Evolutionary conservation across 768 basidiomycete genomes (phyloP).

Genomic region (Dioszegia crocea): DNA sequence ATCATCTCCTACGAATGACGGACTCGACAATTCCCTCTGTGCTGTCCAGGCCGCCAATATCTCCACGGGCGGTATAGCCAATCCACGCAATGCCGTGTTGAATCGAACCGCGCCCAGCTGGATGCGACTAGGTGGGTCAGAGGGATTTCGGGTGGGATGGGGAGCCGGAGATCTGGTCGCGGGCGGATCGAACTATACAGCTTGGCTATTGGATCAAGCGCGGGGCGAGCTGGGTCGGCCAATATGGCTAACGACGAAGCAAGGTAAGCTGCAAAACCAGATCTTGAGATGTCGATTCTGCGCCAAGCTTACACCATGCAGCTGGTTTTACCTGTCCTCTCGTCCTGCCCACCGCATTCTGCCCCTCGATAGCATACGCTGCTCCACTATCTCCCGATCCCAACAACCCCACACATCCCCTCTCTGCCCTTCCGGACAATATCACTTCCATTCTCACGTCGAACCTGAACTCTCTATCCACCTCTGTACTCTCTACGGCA

Average conservation of each 20-base stretch:
- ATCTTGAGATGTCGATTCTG: background rate
- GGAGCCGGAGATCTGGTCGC: constrained; percentile 26
- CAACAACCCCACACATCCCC: constrained; percentile 17
- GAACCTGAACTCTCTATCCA: constrained; percentile 42
- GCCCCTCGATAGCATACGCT: constrained; percentile 45
- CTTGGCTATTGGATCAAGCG: constrained; percentile 34
- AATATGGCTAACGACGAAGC: constrained; percentile 46
- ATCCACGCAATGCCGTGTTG: constrained; percentile 11
- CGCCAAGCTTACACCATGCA: constrained; percentile 8
- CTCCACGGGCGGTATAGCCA: constrained; percentile 23
- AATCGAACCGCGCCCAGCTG: constrained; percentile 18
- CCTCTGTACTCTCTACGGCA: constrained; percentile 39
- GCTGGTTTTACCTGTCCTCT: constrained; percentile 46
- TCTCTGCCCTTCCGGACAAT: constrained; percentile 26
- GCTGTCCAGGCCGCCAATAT: constrained; percentile 21
- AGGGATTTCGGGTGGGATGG: constrained; percentile 40
- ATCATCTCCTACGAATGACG: constrained; percentile 24
- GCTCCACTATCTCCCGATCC: constrained; percentile 36
- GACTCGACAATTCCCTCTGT: constrained; percentile 35
- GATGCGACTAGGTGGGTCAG: constrained; percentile 22
- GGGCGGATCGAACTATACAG: constrained; percentile 42
- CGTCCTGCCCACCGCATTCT: constrained; percentile 33
- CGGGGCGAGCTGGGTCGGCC: constrained; percentile 27
- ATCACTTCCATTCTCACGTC: constrained; percentile 22
- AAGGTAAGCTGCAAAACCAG: constrained; percentile 28